These are phyloP conservation scores for Neonectria hederae DNA, from an alignment of 2,329 filamentous ascomycete species.

Conservation along the genomic window DNA sequence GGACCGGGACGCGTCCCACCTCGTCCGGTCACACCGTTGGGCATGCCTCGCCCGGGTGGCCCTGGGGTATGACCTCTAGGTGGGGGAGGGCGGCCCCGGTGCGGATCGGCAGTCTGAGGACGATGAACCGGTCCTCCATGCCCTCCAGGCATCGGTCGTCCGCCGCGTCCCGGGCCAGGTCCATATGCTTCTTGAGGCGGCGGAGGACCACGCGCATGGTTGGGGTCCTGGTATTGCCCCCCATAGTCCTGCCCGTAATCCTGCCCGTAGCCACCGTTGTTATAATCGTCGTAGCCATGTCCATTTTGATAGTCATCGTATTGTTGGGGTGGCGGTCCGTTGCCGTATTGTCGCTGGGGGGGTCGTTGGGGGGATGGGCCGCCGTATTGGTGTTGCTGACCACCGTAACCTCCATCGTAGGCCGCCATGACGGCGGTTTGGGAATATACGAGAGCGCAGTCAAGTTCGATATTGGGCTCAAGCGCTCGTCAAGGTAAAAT, in stretches of 20 bases:
- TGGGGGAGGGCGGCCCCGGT: conserved; percentile 51
- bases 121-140: conserved; percentile 58
- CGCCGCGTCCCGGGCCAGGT: conserved; percentile 52
- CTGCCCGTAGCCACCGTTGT: conserved; percentile 52
- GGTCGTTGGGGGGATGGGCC: conserved; percentile 56
- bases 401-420: conserved; percentile 57
- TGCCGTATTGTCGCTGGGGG: conserved; percentile 49
- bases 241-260: conserved; percentile 46
- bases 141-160: conserved; percentile 53
- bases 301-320: conserved; percentile 58
- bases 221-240: conserved; percentile 55
- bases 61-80: conserved; percentile 46
- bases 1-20: conserved; percentile 54
- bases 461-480: conserved; percentile 2
- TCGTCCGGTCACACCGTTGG: conserved; percentile 45
- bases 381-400: conserved; percentile 59
- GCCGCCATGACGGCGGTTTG: conserved; percentile 52
- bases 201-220: conserved; percentile 56
- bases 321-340: conserved; percentile 46
- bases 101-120: conserved; percentile 51
- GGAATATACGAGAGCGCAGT: conserved; percentile 3
- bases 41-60: conserved; percentile 38
- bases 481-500: conserved; percentile 7
- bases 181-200: conserved; percentile 58
- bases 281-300: conserved; percentile 58